Evolutionary conservation across 2,329 filamentous ascomycete genomes (phyloP), one percentile per base, ranked within the genome.

Genomic region (Emmonsiellopsis sp.): DNA sequence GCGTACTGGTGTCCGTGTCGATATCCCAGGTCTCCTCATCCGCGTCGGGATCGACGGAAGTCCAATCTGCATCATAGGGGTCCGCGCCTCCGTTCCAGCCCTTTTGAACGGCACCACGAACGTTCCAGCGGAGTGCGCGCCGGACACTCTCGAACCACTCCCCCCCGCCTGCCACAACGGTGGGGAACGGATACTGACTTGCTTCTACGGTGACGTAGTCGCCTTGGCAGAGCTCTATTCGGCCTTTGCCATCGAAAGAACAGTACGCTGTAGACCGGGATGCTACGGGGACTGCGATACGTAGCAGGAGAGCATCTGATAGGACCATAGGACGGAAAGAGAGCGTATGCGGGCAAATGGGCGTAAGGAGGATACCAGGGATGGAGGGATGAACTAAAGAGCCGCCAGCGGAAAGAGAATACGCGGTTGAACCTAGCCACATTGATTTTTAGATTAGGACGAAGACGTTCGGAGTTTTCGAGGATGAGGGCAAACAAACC

Each of bases 71-170:
- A 13, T 64, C 62, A 11, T 67, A 67, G 1, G 63, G 66, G 37
- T 71, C 70, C 6, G 59, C 55, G 52, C 75, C 68, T 50, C 76
- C 70, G 53, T 80, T 80, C 75, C 85, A 98, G 2, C 83, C 88
- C 70, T 96, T 97, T 71, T 98, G 93, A 52, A 86, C 85, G 5
- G 92, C 91, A 4, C 90, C 91, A 45, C 93, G 81, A 31, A 87
- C 92, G 72, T 98, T 98, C 93, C 93, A 98, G 57, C 91, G 81
- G 55, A 98, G 77, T 3, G 92, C 95, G 56, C 92, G 83, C 51
- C 88, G 89, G 48, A 98, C 89, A 64, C 88, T 94, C 69, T 96
- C 88, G 66, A 98, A 96, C 93, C 93, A 98, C 69, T 98, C 93
- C 1, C 86, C 87, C 56, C 85, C 85, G 58, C 86, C 88, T 58